A percentile compares a stretch with the other conserved stretches of the same genome.
phyloP scores from a whole-genome alignment of 805 yeast genomes.

The Candida manassasensis region DNA sequence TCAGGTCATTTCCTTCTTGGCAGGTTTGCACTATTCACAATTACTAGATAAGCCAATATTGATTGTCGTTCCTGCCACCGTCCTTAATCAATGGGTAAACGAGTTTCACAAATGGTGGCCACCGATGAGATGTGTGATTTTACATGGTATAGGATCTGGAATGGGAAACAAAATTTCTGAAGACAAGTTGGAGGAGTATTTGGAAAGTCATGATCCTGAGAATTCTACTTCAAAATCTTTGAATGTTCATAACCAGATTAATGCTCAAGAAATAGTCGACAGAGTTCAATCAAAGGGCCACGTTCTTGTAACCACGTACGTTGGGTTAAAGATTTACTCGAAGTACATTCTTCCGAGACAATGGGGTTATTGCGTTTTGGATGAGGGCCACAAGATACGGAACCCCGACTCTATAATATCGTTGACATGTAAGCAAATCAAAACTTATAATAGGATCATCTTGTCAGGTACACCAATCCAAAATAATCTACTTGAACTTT shows the following conservation, averaged over 20 bases:
- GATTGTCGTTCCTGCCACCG: constrained; percentile 95
- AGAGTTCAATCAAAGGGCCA: constrained; percentile 67
- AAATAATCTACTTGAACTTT: constrained; percentile 82
- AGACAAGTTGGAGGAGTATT: constrained; percentile 46
- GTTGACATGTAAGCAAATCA: constrained; percentile 74
- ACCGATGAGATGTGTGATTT: constrained; percentile 74
- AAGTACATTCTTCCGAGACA: constrained; percentile 55
- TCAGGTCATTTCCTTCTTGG: constrained; percentile 85
- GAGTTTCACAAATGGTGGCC: constrained; percentile 99
- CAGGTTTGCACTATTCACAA: constrained; percentile 83
- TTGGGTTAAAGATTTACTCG: constrained; percentile 71
- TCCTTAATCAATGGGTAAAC: constrained; percentile 93
- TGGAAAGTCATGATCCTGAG: constrained; percentile 43
- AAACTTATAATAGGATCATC: constrained; percentile 81
- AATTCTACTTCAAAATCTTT: constrained; percentile 12
- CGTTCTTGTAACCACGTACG: constrained; percentile 86
- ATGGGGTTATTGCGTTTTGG: constrained; percentile 91
- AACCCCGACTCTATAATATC: constrained; percentile 92
- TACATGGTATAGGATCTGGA: constrained; percentile 92
- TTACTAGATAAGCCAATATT: constrained; percentile 71
- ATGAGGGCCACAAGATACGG: constrained; percentile 95
- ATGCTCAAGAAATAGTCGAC: constrained; percentile 47
- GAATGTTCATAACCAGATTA: constrained; percentile 27
- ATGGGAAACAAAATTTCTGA: constrained; percentile 46
- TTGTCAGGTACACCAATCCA: constrained; percentile 96